Base-by-base conservation (phyloP, 2,329 filamentous ascomycete species). In the Monosporascus ibericus region DNA sequence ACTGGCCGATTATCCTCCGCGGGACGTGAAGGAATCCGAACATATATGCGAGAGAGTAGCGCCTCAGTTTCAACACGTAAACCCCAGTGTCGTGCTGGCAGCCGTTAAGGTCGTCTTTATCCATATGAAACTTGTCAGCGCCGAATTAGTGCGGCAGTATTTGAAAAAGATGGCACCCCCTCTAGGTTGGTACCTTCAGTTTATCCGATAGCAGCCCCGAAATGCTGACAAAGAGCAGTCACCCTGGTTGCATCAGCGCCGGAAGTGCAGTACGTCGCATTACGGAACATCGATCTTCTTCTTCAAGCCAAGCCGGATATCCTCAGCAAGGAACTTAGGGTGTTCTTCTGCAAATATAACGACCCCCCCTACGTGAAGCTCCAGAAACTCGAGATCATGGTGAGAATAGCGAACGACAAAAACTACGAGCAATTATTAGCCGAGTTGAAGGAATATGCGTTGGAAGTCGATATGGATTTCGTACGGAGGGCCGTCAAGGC, bases 311-410 rank as follows among this genome's bases (percentile, higher is more conserved):
- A 96, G 70, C 91, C 94, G 11, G 92, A 96, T 61, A 96, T 99
- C 52, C 79, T 99, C 9, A 95, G 90, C 78, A 97, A 97, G 71
- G 94, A 99, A 71, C 84, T 99, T 65, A 85, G 94, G 44, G 94
- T 99, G 8, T 99, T 99, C 75, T 99, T 99, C 75, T 99, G 94
- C 86, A 99, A 99, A 74, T 99, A 99, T 76, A 97, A 97, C 68
- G 94, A 99, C 63, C 92, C 94, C 2, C 91, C 91, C 22, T 99
- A 99, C 68, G 86, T 99, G 64, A 99, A 99, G 72, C 84, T 99
- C 55, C 88, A 96, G 68, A 99, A 99, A 68, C 82, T 99, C 48
- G 94, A 99, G 68, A 97, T 97, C 58, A 97, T 99, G 94, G 92
- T 99, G 47, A 86, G 94, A 70, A 97, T 99, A 84, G 90, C 92